Conservation (phyloP, 1,284 basidiomycete species). For the Fomitopsis palustris region DNA sequence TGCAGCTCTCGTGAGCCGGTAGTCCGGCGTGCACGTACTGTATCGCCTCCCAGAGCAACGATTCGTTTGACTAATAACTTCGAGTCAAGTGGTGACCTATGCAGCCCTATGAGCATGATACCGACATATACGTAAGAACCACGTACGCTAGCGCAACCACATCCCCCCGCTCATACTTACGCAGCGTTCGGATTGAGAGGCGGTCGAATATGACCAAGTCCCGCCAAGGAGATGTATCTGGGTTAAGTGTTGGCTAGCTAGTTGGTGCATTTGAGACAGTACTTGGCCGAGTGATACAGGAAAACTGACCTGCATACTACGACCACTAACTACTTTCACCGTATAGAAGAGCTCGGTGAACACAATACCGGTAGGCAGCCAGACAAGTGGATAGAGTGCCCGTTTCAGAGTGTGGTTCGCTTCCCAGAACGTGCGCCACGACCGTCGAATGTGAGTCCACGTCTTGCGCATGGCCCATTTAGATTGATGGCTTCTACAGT, state of each 20-base stretch:
- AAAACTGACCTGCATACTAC: constrained; percentile 70
- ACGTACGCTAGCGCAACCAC: constrained; percentile 58
- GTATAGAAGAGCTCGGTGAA: constrained; percentile 50
- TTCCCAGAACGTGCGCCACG: constrained; percentile 14
- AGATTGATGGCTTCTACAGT: neutral
- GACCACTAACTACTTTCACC: constrained; percentile 53
- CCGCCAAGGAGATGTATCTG: constrained; percentile 55
- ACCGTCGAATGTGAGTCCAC: constrained; percentile 9
- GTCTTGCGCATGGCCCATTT: neutral
- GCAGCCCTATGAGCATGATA: neutral
- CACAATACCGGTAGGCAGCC: constrained; percentile 53
- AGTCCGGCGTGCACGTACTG: constrained; percentile 27
- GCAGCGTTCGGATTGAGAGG: constrained; percentile 35
- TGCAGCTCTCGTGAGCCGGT: neutral
- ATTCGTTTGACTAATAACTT: constrained; percentile 64
- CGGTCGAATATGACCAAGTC: constrained; percentile 67
- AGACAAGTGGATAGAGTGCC: constrained; percentile 39
- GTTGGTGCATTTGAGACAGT: constrained; percentile 12
- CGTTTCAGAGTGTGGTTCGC: constrained; percentile 16
- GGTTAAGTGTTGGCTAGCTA: constrained; percentile 75
- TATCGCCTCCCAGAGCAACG: constrained; percentile 60
- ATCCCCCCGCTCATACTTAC: constrained; percentile 52
- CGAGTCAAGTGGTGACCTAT: constrained; percentile 59
- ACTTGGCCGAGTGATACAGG: neutral
- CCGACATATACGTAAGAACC: neutral